phyloP scores from a whole-genome alignment of 148 eudicot genomes.

The Polygonum maritimum region DNA sequence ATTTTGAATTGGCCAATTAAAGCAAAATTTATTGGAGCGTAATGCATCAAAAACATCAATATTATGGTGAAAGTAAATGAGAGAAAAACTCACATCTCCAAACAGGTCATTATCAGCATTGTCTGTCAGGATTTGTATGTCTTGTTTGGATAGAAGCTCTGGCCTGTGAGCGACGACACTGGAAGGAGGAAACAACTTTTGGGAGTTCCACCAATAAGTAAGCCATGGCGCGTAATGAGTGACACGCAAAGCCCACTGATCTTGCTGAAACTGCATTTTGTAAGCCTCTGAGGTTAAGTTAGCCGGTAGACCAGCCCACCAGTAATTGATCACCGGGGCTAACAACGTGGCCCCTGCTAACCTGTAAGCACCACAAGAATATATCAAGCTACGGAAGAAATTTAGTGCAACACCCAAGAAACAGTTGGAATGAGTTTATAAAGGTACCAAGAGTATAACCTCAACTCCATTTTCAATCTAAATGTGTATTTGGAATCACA shows the following conservation, averaged over 20 bases:
- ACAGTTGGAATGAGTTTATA: too few relatives aligned
- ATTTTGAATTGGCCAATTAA: too few relatives aligned
- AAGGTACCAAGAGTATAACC: too few relatives aligned
- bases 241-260: slow-evolving; percentile 55
- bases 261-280: slow-evolving; percentile 31
- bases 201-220: slow-evolving; percentile 72
- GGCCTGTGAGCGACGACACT: slow-evolving; percentile 21
- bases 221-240: slow-evolving; percentile 63
- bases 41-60: too few relatives aligned
- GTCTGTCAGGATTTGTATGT: slow-evolving; percentile 19
- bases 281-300: slow-evolving; percentile 45
- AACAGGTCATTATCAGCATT: background rate
- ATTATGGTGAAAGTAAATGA: background rate
- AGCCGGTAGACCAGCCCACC: slow-evolving; percentile 63
- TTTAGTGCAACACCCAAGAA: background rate
- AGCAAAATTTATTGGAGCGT: too few relatives aligned
- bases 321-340: slow-evolving; percentile 55
- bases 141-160: slow-evolving; percentile 29
- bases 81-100: slow-evolving; percentile 1
- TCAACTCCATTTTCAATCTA: too few relatives aligned
- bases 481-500: too few relatives aligned
- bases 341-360: slow-evolving; percentile 50
- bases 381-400: background rate
- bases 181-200: slow-evolving; percentile 48
- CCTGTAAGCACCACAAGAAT: slow-evolving; percentile 16